These are phyloP conservation scores for Iberis amara DNA, from an alignment of 441 rosid species.

Conservation along the genomic window DNA sequence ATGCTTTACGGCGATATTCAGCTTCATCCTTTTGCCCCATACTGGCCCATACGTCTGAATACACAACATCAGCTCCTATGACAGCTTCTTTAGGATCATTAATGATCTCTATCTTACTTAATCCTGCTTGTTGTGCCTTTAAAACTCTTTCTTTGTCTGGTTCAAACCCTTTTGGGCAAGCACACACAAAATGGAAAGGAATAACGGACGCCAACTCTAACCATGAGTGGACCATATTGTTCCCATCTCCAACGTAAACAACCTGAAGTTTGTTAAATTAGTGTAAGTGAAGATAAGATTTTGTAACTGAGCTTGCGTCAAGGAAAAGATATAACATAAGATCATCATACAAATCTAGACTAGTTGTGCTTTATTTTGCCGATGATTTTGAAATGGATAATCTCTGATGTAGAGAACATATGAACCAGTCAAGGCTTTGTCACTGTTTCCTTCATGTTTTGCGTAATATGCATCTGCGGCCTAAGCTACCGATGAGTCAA, in stretches of 20 bases:
- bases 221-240: conserved; percentile 97
- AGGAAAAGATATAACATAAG: not conserved
- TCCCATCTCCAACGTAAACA: conserved; percentile 96
- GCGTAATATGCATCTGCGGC: not conserved
- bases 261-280: conserved; percentile 43
- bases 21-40: conserved; percentile 99
- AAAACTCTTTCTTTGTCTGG: conserved; percentile 76
- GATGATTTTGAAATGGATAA: not conserved
- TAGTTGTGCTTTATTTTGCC: not conserved
- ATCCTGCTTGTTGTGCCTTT: conserved; percentile 68
- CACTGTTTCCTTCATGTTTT: not conserved
- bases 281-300: not conserved
- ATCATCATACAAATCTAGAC: conserved; percentile 3
- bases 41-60: conserved; percentile 99
- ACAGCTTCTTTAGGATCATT: conserved; percentile 89
- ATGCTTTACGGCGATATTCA: conserved; percentile 68
- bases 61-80: conserved; percentile 87
- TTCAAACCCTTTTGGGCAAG: conserved; percentile 88
- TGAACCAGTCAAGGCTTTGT: not conserved
- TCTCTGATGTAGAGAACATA: not conserved
- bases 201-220: conserved; percentile 75
- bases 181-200: conserved; percentile 93
- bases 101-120: conserved; percentile 87
- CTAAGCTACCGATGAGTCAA: not conserved
- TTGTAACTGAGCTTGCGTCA: not conserved